Evolutionary conservation across 148 eudicot genomes (phyloP).

Genomic region (Simmondsia chinensis): DNA sequence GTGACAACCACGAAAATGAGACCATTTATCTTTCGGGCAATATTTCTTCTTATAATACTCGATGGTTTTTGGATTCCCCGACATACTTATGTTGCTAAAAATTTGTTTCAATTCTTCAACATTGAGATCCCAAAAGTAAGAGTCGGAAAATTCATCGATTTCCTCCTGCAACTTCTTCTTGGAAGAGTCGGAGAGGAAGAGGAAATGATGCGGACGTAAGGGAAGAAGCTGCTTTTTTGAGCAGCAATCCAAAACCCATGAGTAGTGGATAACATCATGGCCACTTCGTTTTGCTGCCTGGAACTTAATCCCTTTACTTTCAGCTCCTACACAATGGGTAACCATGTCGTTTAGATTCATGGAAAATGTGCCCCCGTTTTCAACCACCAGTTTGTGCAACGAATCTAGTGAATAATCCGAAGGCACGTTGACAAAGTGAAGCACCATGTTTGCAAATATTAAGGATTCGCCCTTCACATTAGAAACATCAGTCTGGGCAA

Average conservation of each 20-base stretch:
- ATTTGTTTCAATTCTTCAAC: constrained; percentile 70
- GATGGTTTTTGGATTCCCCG: constrained; percentile 36
- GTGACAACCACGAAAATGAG: constrained; percentile 63
- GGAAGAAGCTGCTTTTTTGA: constrained; percentile 67
- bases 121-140: constrained; percentile 66
- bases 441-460: constrained; percentile 58
- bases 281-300: constrained; percentile 81
- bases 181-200: constrained; percentile 63
- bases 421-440: constrained; percentile 75
- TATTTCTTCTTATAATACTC: constrained; percentile 62
- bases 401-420: constrained; percentile 44
- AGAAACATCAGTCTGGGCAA: constrained; percentile 76
- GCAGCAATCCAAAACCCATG: constrained; percentile 87
- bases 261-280: constrained; percentile 65
- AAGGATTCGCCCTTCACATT: constrained; percentile 67
- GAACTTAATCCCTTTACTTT: constrained; percentile 83
- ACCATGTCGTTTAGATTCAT: constrained; percentile 85
- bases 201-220: constrained; percentile 67
- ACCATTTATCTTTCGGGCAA: constrained; percentile 66
- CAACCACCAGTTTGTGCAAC: constrained; percentile 81
- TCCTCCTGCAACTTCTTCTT: constrained; percentile 69
- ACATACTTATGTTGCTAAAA: constrained; percentile 33
- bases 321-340: constrained; percentile 88
- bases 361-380: constrained; percentile 88
- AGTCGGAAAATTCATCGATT: constrained; percentile 78